Evolutionary conservation across 306 rosid species (phyloP).

Genomic region (Albizia julibrissin): DNA sequence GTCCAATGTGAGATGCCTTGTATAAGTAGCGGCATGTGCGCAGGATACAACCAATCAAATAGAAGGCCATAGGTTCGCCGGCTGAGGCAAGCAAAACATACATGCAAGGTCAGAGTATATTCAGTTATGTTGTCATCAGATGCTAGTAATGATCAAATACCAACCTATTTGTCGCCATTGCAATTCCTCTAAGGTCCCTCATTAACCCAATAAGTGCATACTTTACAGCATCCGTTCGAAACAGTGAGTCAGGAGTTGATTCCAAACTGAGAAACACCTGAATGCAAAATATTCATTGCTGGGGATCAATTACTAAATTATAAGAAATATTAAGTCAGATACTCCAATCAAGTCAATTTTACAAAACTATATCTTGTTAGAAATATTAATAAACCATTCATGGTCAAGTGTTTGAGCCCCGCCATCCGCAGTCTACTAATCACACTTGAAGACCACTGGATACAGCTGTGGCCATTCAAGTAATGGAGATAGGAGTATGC

Average conservation of each 20-base stretch:
- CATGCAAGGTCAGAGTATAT: slow-evolving; percentile 6
- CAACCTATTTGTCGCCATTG: slow-evolving; percentile 97
- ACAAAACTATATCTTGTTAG: slow-evolving; percentile 14
- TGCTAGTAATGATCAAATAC: slow-evolving; percentile 27
- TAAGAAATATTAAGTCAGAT: slow-evolving; percentile 24
- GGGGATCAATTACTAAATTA: neutral
- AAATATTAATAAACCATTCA: neutral
- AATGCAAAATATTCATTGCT: slow-evolving; percentile 24
- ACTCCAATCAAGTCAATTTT: neutral
- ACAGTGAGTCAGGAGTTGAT: slow-evolving; percentile 89
- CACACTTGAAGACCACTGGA: neutral
- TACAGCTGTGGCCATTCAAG: neutral
- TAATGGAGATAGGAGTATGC: neutral
- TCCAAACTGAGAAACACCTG: slow-evolving; percentile 90
- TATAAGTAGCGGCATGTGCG: slow-evolving; percentile 84
- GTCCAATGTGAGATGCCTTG: slow-evolving; percentile 94
- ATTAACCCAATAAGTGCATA: slow-evolving; percentile 83
- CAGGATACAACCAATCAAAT: slow-evolving; percentile 98
- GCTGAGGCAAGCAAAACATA: slow-evolving; percentile 50
- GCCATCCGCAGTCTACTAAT: neutral
- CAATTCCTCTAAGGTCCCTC: slow-evolving; percentile 99
- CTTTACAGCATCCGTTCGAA: slow-evolving; percentile 88
- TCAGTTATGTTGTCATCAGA: slow-evolving; percentile 19
- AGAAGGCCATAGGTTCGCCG: slow-evolving; percentile 93
- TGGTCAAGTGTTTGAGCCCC: neutral